These are phyloP conservation scores for Cotoneaster glaucophyllus DNA, from an alignment of 306 rosid genomes.

Conservation along the genomic window DNA sequence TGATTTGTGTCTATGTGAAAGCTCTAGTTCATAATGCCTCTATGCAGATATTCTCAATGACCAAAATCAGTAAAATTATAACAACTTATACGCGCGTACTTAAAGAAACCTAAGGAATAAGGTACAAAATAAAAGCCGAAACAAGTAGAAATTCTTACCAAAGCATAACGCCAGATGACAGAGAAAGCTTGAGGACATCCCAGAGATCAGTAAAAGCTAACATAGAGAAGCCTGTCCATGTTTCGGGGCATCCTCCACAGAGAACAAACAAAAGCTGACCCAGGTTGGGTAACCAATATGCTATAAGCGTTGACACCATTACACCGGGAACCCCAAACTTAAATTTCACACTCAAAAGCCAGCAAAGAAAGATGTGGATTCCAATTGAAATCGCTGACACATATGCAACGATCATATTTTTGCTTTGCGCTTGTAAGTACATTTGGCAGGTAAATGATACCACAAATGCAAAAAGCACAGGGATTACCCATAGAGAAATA, in stretches of 20 bases:
- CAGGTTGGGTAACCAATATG: slow-evolving; percentile 48
- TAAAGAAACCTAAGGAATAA: neutral
- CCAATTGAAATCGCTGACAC: slow-evolving; percentile 42
- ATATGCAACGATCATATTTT: slow-evolving; percentile 45
- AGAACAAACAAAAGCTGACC: slow-evolving; percentile 43
- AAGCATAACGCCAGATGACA: slow-evolving; percentile 60
- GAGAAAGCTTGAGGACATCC: slow-evolving; percentile 50
- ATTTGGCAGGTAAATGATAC: slow-evolving; percentile 51
- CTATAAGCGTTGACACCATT: slow-evolving; percentile 37
- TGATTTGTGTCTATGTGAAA: neutral
- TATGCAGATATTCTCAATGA: neutral
- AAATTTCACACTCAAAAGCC: slow-evolving; percentile 49
- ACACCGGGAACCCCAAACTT: slow-evolving; percentile 54
- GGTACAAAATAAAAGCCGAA: neutral
- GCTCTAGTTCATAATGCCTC: neutral
- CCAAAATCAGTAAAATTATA: neutral
- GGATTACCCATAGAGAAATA: slow-evolving; percentile 50
- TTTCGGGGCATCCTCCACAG: slow-evolving; percentile 42
- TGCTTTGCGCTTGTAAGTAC: slow-evolving; percentile 62
- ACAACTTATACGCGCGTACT: no score
- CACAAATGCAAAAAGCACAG: slow-evolving; percentile 26
- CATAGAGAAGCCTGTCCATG: slow-evolving; percentile 56
- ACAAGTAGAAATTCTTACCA: slow-evolving; percentile 28
- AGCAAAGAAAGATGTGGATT: slow-evolving; percentile 34
- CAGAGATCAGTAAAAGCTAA: slow-evolving; percentile 55